Conservation (phyloP, 495 filamentous ascomycete species). For the Aspergillus affinis region DNA sequence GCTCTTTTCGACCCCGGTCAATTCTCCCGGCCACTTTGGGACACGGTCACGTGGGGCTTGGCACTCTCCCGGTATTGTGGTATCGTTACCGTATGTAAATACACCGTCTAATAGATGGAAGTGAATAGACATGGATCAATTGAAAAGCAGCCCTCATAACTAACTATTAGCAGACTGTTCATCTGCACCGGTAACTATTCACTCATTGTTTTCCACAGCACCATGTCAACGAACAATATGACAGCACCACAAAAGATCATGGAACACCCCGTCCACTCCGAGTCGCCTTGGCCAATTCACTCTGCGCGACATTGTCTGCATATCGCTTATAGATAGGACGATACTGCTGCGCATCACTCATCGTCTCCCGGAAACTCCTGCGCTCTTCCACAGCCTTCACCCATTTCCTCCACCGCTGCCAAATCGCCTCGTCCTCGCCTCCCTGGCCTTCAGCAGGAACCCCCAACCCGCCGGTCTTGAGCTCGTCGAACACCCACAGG, state of each 20-base stretch:
- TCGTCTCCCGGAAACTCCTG: slow-evolving; percentile 59
- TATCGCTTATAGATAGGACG: slow-evolving; percentile 66
- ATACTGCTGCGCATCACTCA: slow-evolving; percentile 62
- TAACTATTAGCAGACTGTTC: too few species aligned
- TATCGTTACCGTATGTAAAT: neutral
- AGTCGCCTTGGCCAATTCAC: slow-evolving; percentile 67
- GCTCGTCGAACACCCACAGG: slow-evolving; percentile 69
- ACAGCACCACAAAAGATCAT: slow-evolving; percentile 31
- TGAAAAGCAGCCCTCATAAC: too few species aligned
- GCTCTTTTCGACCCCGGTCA: neutral
- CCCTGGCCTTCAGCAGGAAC: slow-evolving; percentile 52
- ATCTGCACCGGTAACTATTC: neutral
- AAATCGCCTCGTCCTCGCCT: slow-evolving; percentile 52
- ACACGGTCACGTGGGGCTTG: neutral
- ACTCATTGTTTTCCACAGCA: neutral
- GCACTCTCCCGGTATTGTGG: neutral
- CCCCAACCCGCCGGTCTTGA: slow-evolving; percentile 59
- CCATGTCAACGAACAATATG: neutral
- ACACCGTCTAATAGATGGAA: too few species aligned
- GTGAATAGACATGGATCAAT: too few species aligned
- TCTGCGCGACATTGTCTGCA: slow-evolving; percentile 70
- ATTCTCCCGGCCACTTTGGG: neutral
- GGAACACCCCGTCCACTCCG: slow-evolving; percentile 61
- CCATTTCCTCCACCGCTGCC: slow-evolving; percentile 64
- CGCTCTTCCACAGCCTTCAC: slow-evolving; percentile 51